phyloP scores from a whole-genome alignment of 2,329 filamentous ascomycete species.

The Xylaria sp. region DNA sequence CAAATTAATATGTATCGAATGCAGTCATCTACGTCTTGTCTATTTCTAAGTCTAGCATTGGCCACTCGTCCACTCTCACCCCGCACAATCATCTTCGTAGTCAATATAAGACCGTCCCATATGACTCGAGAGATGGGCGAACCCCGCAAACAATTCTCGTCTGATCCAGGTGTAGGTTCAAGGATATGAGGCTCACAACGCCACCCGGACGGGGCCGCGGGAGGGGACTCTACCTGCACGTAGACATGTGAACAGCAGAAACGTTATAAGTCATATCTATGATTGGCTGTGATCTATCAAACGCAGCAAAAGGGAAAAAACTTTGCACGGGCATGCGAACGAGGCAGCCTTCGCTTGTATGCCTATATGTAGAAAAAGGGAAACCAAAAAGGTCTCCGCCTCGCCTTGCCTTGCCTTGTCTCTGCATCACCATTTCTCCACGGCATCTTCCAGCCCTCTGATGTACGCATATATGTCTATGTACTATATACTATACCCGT shows the following conservation, averaged over 20 bases:
- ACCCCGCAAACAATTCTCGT: slow-evolving; percentile 26
- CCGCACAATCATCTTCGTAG: slow-evolving; percentile 24
- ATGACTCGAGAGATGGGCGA: slow-evolving; percentile 23
- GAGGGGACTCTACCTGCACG: slow-evolving; percentile 20
- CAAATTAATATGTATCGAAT: slow-evolving; percentile 35
- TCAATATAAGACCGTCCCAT: slow-evolving; percentile 29
- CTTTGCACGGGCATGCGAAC: slow-evolving; percentile 8
- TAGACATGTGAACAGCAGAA: slow-evolving; percentile 30
- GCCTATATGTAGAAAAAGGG: slow-evolving; percentile 24
- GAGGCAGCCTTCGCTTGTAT: slow-evolving; percentile 22
- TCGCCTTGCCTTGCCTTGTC: slow-evolving; percentile 19
- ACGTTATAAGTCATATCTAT: neutral
- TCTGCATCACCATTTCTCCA: no score
- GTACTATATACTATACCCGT: slow-evolving; percentile 3
- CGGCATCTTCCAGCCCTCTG: slow-evolving; percentile 16
- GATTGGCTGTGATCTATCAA: slow-evolving; percentile 22
- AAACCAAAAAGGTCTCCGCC: slow-evolving; percentile 4
- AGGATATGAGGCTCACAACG: slow-evolving; percentile 34
- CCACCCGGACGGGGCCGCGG: slow-evolving; percentile 14
- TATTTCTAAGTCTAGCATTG: slow-evolving; percentile 24
- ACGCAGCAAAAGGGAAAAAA: slow-evolving; percentile 23
- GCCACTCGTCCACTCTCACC: slow-evolving; percentile 25
- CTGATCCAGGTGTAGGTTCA: slow-evolving; percentile 21
- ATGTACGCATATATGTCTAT: slow-evolving; percentile 1
- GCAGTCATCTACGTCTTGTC: slow-evolving; percentile 24